A percentile compares a stretch with the other conserved stretches of the same genome.
Conservation (phyloP, 2,329 filamentous ascomycete species). For the Alternaria sp. region DNA sequence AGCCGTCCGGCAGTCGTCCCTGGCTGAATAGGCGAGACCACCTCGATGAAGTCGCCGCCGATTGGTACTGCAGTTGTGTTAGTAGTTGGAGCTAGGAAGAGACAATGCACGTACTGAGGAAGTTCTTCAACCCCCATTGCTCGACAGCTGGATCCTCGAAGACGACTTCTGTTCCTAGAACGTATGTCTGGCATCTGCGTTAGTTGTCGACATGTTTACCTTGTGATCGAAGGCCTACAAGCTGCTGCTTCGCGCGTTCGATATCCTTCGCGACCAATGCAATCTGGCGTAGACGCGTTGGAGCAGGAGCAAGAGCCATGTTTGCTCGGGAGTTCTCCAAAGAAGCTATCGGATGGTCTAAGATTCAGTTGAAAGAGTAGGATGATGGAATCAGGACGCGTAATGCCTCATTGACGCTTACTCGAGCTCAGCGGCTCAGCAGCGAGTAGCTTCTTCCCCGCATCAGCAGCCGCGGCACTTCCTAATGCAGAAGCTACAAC, state of each 20-base stretch:
- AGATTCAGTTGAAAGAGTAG: not conserved
- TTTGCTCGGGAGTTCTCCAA: conserved; percentile 10
- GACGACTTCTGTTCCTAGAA: conserved; percentile 51
- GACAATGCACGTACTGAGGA: conserved; percentile 37
- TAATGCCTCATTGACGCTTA: not conserved
- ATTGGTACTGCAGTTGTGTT: conserved; percentile 44
- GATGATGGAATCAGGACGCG: not conserved
- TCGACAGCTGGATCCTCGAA: conserved; percentile 49
- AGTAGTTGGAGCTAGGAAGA: not conserved
- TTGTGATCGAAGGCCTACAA: conserved; percentile 23
- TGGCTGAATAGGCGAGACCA: conserved; percentile 48
- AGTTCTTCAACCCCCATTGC: conserved; percentile 52
- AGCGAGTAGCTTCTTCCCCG: conserved; percentile 4
- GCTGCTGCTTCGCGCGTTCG: conserved; percentile 28
- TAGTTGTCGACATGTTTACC: not conserved
- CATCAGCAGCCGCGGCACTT: not conserved
- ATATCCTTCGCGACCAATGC: conserved; percentile 42
- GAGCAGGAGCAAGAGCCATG: conserved; percentile 17
- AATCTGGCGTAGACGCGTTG: conserved; percentile 47
- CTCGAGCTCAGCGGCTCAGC: conserved; percentile 1
- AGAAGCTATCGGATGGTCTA: not conserved
- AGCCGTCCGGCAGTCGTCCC: conserved; percentile 52
- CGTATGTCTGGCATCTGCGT: conserved; percentile 32
- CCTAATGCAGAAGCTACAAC: not conserved
- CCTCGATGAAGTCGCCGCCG: conserved; percentile 54